Conservation (phyloP, 192 early-diverging fungal genomes). For the Entomortierella lignicola region DNA sequence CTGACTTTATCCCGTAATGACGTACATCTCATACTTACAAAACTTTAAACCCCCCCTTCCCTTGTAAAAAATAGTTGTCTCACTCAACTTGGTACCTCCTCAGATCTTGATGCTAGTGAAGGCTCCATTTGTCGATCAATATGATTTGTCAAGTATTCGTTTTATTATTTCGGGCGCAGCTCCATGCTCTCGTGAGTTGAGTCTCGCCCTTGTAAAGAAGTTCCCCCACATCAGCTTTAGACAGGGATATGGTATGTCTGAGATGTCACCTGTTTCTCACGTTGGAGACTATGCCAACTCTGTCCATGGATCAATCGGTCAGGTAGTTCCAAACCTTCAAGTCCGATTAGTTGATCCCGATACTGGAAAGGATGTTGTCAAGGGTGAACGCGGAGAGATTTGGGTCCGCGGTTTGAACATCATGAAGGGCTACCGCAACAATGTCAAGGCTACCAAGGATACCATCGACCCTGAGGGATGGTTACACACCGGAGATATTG, state of each 20-base stretch:
- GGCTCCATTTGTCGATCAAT: constrained; percentile 70
- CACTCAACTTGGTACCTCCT: constrained; percentile 69
- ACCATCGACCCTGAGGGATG: constrained; percentile 82
- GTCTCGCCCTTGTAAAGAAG: constrained; percentile 36
- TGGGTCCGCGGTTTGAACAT: constrained; percentile 90
- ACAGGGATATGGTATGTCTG: constrained; percentile 81
- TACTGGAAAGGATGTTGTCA: constrained; percentile 55
- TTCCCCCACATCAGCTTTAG: constrained; percentile 51
- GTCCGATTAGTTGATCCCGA: constrained; percentile 82
- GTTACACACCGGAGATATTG: constrained; percentile 89
- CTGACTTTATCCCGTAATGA: neutral
- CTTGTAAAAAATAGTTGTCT: no score
- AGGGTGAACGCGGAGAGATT: constrained; percentile 79
- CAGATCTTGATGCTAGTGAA: constrained; percentile 76
- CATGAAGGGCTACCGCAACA: constrained; percentile 90
- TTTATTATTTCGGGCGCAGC: constrained; percentile 72
- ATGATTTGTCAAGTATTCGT: constrained; percentile 66
- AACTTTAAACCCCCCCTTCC: no score
- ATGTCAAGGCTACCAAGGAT: constrained; percentile 75
- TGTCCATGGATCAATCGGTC: constrained; percentile 71
- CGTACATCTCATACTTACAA: neutral
- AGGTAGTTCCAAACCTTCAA: constrained; percentile 76
- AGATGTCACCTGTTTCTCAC: constrained; percentile 66
- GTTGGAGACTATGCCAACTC: constrained; percentile 44
- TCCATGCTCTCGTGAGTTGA: constrained; percentile 67